Evolutionary conservation across 2,329 filamentous ascomycete species (phyloP), one percentile per base, ranked within the genome.

Genomic region (Ilyonectria sp.): DNA sequence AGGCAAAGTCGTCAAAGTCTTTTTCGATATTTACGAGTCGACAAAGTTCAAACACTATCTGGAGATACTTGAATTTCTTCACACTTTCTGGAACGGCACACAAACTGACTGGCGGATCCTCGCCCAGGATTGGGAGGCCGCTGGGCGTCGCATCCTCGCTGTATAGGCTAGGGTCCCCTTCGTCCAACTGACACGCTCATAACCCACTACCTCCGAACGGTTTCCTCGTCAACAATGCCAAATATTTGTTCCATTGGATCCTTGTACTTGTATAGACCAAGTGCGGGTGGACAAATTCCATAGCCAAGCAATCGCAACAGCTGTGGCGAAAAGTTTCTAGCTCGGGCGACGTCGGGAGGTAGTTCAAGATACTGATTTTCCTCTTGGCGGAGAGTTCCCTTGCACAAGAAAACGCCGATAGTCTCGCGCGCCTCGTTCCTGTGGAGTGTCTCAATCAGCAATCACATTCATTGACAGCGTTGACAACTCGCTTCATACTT

Each of bases 221-320:
- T 81, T 54, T 81, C 79, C 52, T 79, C 77, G 58, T 82, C 80
- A 29, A 79, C 70, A 15, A 82, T 77, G 1, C 77, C 77, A 56
- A 81, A 81, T 15, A 82, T 70, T 19, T 77, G 73, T 55, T 76
- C 74, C 79, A 81, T 81, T 0, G 80, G 80, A 55, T 81, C 79
- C 52, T 80, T 77, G 23, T 80, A 82, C 53, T 79, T 74, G 59
- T 77, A 77, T 56, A 82, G 75, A 1, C 80, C 80, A 3, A 81
- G 72, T 2, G 76, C 79, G 1, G 80, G 79, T 7, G 76, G 73
- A 33, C 70, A 76, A 15, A 81, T 69, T 0, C 79, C 79, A 56
- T 81, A 80, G 2, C 79, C 79, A 2, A 80, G 63, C 6, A 80
- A 70, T 26, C 79, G 71, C 57, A 79, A 71, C 21, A 78, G 63